phyloP scores from a whole-genome alignment of 106 monocot species.

The Acorus gramineus region DNA sequence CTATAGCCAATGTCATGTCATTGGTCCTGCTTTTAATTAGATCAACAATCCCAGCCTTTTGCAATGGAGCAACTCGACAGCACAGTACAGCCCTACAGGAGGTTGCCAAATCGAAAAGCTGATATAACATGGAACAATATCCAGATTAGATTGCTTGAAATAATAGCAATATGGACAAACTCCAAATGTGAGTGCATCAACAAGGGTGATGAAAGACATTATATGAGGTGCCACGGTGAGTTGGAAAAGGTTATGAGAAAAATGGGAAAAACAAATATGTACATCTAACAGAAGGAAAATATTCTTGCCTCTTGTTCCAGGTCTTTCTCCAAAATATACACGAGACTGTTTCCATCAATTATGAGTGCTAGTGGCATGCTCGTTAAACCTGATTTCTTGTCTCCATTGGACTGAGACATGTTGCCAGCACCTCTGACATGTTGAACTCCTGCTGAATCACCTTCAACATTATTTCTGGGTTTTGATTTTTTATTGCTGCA shows the following conservation, averaged over 20 bases:
- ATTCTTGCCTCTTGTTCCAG: slow-evolving; percentile 68
- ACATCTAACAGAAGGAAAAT: slow-evolving; percentile 5
- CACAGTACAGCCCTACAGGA: slow-evolving; percentile 86
- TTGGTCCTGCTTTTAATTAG: slow-evolving; percentile 83
- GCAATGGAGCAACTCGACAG: slow-evolving; percentile 93
- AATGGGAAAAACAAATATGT: neutral
- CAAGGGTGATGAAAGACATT: too few species aligned
- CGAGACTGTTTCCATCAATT: slow-evolving; percentile 97
- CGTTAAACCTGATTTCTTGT: slow-evolving; percentile 12
- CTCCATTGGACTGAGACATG: slow-evolving; percentile 9
- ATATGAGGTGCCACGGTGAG: too few species aligned
- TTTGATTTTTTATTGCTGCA: slow-evolving; percentile 6
- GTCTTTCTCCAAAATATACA: slow-evolving; percentile 95
- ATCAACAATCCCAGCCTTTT: slow-evolving; percentile 97
- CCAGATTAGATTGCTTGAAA: neutral
- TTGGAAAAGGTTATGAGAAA: too few species aligned
- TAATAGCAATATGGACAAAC: neutral
- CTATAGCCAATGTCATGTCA: slow-evolving; percentile 98
- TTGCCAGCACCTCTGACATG: slow-evolving; percentile 4
- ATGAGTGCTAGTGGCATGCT: slow-evolving; percentile 60
- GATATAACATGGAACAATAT: slow-evolving; percentile 9
- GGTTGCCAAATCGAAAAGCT: slow-evolving; percentile 91
- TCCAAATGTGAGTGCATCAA: too few species aligned
- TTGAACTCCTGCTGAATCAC: slow-evolving; percentile 6
- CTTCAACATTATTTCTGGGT: slow-evolving; percentile 12